phyloP scores from a whole-genome alignment of 2,329 filamentous ascomycete species.

The Fusarium sp. region DNA sequence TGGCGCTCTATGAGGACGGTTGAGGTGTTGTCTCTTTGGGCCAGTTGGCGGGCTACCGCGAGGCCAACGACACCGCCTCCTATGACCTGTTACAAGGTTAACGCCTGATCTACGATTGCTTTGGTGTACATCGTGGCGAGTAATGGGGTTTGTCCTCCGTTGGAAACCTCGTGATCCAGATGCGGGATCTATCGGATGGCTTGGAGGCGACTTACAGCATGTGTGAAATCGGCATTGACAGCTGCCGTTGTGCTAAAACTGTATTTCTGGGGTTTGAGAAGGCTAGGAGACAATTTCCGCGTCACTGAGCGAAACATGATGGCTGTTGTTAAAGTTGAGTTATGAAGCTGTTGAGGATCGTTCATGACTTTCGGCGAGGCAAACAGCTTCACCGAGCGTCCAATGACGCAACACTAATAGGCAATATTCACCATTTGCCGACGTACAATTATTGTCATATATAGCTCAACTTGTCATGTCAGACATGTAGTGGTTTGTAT shows the following conservation, averaged over 20 bases:
- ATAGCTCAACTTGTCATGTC: accelerated
- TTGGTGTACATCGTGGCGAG: background rate
- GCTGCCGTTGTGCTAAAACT: conserved; percentile 53
- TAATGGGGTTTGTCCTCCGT: background rate
- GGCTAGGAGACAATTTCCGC: background rate
- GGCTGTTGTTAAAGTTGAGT: conserved; percentile 4
- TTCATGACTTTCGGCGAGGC: background rate
- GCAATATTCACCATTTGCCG: background rate
- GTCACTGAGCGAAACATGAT: conserved; percentile 33
- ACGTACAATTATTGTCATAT: background rate
- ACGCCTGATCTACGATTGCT: background rate
- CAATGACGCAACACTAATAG: conserved; percentile 10
- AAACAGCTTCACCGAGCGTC: conserved; percentile 5
- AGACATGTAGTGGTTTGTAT: background rate
- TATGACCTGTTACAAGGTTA: conserved; percentile 57
- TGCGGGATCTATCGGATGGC: conserved; percentile 5
- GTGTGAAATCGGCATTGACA: conserved; percentile 57
- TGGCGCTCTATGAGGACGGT: conserved; percentile 88
- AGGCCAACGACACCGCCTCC: conserved; percentile 79
- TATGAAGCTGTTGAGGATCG: background rate
- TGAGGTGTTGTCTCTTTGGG: conserved; percentile 68
- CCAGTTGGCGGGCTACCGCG: conserved; percentile 79
- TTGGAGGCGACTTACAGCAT: conserved; percentile 52
- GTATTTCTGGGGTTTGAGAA: conserved; percentile 22
- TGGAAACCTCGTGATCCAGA: conserved; percentile 10